phyloP scores from a whole-genome alignment of 768 basidiomycete genomes.

The Cystofilobasidium capitatum region DNA sequence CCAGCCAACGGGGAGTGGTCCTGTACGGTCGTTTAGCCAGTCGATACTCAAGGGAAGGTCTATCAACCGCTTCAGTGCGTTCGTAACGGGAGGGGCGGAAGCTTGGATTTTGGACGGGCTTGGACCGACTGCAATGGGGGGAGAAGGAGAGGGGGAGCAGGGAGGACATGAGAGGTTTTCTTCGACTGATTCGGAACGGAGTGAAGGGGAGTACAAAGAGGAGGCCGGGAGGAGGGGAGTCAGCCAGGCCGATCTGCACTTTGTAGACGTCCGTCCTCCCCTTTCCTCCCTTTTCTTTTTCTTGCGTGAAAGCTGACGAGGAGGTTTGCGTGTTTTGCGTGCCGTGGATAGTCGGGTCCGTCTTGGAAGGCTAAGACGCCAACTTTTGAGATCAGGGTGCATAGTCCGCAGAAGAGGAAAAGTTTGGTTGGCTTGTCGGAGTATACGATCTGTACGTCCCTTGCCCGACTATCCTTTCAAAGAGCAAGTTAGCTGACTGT shows the following conservation, averaged over 20 bases:
- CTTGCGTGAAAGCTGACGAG: no score
- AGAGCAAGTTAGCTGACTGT: background rate
- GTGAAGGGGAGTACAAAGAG: background rate
- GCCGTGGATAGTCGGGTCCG: slow-evolving; percentile 41
- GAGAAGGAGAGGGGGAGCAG: background rate
- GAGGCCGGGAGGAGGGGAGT: background rate
- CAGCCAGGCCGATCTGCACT: slow-evolving; percentile 12
- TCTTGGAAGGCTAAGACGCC: slow-evolving; percentile 66
- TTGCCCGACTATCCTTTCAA: background rate
- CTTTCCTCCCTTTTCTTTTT: background rate
- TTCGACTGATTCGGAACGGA: background rate
- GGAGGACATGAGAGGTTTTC: background rate
- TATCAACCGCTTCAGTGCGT: background rate
- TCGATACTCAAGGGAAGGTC: background rate
- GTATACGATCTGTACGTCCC: slow-evolving; percentile 51
- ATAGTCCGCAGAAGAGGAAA: slow-evolving; percentile 66
- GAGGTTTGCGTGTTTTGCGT: no score
- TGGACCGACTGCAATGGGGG: background rate
- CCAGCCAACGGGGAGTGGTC: slow-evolving; percentile 6
- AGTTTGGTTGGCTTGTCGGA: slow-evolving; percentile 54
- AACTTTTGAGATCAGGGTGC: slow-evolving; percentile 61
- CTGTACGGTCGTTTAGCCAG: background rate
- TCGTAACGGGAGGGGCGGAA: slow-evolving; percentile 52
- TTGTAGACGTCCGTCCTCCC: background rate
- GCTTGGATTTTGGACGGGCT: slow-evolving; percentile 67